Conservation (phyloP, 306 rosid species). For the Inga leiocalycina region DNA sequence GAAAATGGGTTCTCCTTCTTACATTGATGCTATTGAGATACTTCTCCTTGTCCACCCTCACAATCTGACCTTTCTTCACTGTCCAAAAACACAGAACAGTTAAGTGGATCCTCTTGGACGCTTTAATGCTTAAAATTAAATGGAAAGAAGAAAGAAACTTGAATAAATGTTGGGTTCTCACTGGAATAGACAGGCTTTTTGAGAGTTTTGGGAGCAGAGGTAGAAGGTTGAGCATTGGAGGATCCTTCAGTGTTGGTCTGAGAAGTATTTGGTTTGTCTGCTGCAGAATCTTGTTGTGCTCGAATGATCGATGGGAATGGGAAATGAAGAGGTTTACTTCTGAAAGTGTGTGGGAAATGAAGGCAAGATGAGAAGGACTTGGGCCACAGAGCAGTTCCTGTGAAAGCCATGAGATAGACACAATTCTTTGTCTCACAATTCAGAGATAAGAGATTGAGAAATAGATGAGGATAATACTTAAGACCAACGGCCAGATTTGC, state of each 20-base stretch:
- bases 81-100: constrained; percentile 34
- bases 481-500: constrained; percentile 32
- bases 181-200: constrained; percentile 91
- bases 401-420: constrained; percentile 61
- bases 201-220: constrained; percentile 48
- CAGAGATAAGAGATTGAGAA: constrained; percentile 40
- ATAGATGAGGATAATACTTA: background rate
- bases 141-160: background rate
- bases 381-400: constrained; percentile 40
- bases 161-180: constrained; percentile 44
- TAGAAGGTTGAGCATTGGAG: constrained; percentile 61
- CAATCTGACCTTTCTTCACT: constrained; percentile 99
- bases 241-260: constrained; percentile 53
- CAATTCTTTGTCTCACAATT: constrained; percentile 32
- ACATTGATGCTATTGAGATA: constrained; percentile 88
- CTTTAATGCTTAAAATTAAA: background rate
- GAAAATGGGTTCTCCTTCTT: constrained; percentile 34
- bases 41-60: constrained; percentile 93
- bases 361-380: constrained; percentile 48
- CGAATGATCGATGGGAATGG: constrained; percentile 48
- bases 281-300: constrained; percentile 63
- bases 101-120: background rate
- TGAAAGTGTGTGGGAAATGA: constrained; percentile 43
- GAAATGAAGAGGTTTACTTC: constrained; percentile 47
- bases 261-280: constrained; percentile 41